Evolutionary conservation across 371 early-diverging fungal genomes (phyloP), one percentile per base, ranked within the genome.

Genomic region (Aphelidium insulamus): DNA sequence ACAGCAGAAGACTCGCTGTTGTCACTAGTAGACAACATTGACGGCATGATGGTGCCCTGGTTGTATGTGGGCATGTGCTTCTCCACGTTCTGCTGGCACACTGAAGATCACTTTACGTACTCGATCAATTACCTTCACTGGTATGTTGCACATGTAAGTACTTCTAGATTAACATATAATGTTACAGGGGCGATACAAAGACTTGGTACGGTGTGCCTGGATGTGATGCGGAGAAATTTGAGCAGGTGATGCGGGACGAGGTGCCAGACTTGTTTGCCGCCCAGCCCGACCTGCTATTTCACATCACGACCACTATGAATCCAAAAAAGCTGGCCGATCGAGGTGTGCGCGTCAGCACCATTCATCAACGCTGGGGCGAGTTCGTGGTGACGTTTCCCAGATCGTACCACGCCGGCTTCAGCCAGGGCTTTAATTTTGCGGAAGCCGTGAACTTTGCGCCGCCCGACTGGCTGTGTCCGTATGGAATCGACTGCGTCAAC

Each of bases 131-230:
- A 94, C 53, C 69, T 77, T 63, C 92, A 91, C 41, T 77, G 72
- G 17, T n/a, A n/a, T n/a, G 25, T 26, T 23, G 16, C 25, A n/a
- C n/a, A n/a, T n/a, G n/a, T n/a, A n/a, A n/a, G n/a, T n/a, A 5
- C 5, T 7, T 10, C 7, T 30, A 9, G 9, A 10, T 31, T 36
- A 39, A 25, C n/a, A n/a, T n/a, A n/a, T n/a, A n/a, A n/a, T n/a
- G n/a, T n/a, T n/a, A n/a, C n/a, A n/a, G n/a, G 70, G 94, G 94
- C 6, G 92, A 83, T 36, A 78, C 88, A 14, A 94, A 94, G 52
- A 91, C 91, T 0, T 91, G 92, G 92, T 94, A 94, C 42, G 83
- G 84, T 12, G 68, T 94, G n/a, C 91, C 95, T 7, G 78, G 76
- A 2, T 52, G 62, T 3, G 63, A 75, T 37, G 84, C 86, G 0